Conservation (phyloP, 176 grass and related monocot genomes). For the Sorghum bicolor region DNA sequence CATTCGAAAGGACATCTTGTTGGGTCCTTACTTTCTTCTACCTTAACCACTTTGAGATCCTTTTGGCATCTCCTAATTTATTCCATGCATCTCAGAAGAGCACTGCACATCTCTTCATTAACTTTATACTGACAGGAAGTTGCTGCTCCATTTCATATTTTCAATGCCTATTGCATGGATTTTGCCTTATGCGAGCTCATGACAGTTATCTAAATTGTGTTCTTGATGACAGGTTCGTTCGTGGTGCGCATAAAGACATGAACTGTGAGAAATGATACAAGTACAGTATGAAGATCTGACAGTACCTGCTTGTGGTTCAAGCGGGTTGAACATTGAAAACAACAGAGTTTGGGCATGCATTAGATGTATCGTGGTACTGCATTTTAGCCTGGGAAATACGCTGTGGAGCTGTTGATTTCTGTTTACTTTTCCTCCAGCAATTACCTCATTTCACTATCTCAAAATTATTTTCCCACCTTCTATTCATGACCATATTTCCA, state of each 20-base stretch:
- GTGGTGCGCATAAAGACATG: slow-evolving; percentile 72
- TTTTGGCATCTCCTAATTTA: background rate
- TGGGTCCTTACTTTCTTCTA: background rate
- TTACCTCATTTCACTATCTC: background rate
- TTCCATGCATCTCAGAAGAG: background rate
- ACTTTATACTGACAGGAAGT: background rate
- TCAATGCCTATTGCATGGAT: background rate
- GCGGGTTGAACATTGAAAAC: background rate
- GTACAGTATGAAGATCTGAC: background rate
- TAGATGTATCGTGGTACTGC: background rate
- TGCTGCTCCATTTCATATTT: background rate
- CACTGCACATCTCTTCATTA: background rate
- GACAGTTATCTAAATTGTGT: slow-evolving; percentile 15
- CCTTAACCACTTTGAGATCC: background rate
- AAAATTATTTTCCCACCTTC: background rate
- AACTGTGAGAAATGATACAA: slow-evolving; percentile 10
- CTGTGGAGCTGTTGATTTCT: background rate
- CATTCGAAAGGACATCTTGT: background rate
- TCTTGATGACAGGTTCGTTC: slow-evolving; percentile 52
- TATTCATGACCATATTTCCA: background rate
- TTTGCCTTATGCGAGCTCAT: slow-evolving; percentile 1
- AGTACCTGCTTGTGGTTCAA: slow-evolving; percentile 9
- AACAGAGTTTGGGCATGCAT: background rate
- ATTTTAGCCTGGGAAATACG: background rate
- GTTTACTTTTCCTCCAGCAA: background rate